Evolutionary conservation across 768 basidiomycete species (phyloP), one percentile per base, ranked within the genome.

Genomic region (Gloeopeniophorella convolvens): DNA sequence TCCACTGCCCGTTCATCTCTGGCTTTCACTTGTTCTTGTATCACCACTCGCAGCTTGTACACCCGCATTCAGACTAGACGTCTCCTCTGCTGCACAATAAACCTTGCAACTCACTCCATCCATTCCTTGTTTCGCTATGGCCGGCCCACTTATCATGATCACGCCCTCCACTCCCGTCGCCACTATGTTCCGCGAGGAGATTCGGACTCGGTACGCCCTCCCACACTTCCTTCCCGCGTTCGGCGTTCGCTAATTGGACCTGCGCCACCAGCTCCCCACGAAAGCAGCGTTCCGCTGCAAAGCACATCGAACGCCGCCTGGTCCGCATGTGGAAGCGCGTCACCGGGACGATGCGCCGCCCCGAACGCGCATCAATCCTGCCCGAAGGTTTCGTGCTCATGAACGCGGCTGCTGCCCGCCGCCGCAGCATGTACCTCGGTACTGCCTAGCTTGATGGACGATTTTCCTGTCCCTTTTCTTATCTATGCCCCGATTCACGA

Each of bases 341-440:
- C 59, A 82, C 80, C 21, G 68, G 72, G 20, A 66, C 69, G 26
- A 72, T 76, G 27, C 78, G 77, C 54, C 79, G 72, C 45, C 68
- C 68, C 28, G 71, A 74, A 21, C 75, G 78, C 34, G 69, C 72
- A 5, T 80, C 82, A 3, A 62, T 75, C 59, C 67, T 82, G 41
- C 74, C 77, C 26, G 72, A 73, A 20, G 81, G 80, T 61, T 84
- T 84, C 62, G 73, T 83, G 58, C 69, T 83, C 51, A 70, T 85
- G 58, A 82, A 76, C 9, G 62, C 72, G 3, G 44, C 33, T 72
- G 74, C 51, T 9, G 52, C 52, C 47, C 72, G 80, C 51, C 78
- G 75, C 47, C 82, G 80, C 62, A 63, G 74, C 31, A 11, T 54
- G 9, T 27, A 23, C 36, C 12, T 36, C 37, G 15, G 27, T 27